Base-by-base conservation (phyloP, 2,329 filamentous ascomycete genomes). In the Verticillium zaregamsianum region DNA sequence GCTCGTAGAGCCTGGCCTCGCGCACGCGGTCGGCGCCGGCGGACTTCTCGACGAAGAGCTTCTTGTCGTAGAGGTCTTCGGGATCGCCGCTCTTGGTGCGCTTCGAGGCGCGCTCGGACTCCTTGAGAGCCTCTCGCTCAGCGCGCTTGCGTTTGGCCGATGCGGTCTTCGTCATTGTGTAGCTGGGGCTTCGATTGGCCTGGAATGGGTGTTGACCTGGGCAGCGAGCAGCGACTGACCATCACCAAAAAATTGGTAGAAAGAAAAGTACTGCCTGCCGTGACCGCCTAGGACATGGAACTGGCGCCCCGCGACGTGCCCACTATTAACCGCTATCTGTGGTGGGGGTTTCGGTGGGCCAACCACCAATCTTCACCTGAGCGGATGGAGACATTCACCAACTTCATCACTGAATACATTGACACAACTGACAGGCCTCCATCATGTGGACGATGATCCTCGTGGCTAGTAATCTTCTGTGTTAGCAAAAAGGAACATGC, bases 1-100 rank as follows among this genome's bases (percentile, higher is more conserved):
- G 75, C 28, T 88, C 82, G 71, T 90, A 90, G 3, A 89, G 76
- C 2, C 76, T 74, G 2, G 83, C 83, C 68, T 89, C 86, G 65
- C 85, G 77, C 67, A 80, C 82, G 63, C 85, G 80, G 62, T 87
- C 83, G 40, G 84, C 81, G 55, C 78, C 77, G 59, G 75, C 76
- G 11, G 80, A 78, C 6, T 81, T 75, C 64, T 86, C 82, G 66
- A 82, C 72, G 66, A 89, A 89, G 4, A 73, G 74, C 37, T 69
- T 67, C 63, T 75, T 75, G 58, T 74, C 73, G 32, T 76, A 65
- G 8, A 67, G 66, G 6, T 69, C 67, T 60, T 73, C 73, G 33
- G 70, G 59, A 56, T 72, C 59, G 62, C 68, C 70, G 32, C 71
- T 71, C 57, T 76, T 76, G 59, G 69, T 64, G 56, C 67, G 63